These are phyloP conservation scores for Mycotypha africana DNA, from an alignment of 371 early-diverging fungal species.

Conservation along the genomic window DNA sequence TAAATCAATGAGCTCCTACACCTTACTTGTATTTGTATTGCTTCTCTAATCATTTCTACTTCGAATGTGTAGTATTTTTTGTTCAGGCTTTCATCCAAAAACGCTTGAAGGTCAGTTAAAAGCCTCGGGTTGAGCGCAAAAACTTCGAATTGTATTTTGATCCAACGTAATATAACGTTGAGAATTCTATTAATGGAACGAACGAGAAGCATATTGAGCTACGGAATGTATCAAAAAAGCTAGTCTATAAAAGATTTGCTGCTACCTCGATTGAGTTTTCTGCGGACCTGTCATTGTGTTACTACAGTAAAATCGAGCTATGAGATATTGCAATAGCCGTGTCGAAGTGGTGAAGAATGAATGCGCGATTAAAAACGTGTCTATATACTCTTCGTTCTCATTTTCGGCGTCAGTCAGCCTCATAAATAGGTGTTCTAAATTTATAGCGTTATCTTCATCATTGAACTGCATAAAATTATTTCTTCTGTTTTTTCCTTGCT, in stretches of 20 bases:
- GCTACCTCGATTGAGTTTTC: too few species aligned
- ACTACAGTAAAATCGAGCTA: constrained; percentile 52
- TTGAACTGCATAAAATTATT: too few species aligned
- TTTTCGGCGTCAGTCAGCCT: constrained; percentile 54
- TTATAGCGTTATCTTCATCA: constrained; percentile 49
- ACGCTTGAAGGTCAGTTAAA: constrained; percentile 23
- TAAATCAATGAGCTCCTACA: too few species aligned
- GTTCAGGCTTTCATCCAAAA: constrained; percentile 26
- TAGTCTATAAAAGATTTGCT: constrained; percentile 28
- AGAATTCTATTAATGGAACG: constrained; percentile 43
- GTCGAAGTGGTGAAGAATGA: constrained; percentile 51
- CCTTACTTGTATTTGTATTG: constrained; percentile 24
- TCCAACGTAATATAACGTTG: constrained; percentile 60
- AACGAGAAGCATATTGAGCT: too few species aligned
- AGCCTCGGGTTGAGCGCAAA: constrained; percentile 45
- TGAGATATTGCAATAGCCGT: constrained; percentile 54
- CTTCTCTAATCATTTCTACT: constrained; percentile 25
- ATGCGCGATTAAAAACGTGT: constrained; percentile 53
- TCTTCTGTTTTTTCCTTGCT: too few species aligned
- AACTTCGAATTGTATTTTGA: constrained; percentile 59
- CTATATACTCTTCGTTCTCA: constrained; percentile 64
- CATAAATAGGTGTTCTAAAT: constrained; percentile 53
- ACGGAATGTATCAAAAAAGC: background rate
- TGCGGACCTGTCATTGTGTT: too few species aligned
- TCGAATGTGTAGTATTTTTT: constrained; percentile 30